Evolutionary conservation across 1,139 yeast genomes (phyloP), one percentile per base, ranked within the genome.

Genomic region (Kodamaea derodonti): DNA sequence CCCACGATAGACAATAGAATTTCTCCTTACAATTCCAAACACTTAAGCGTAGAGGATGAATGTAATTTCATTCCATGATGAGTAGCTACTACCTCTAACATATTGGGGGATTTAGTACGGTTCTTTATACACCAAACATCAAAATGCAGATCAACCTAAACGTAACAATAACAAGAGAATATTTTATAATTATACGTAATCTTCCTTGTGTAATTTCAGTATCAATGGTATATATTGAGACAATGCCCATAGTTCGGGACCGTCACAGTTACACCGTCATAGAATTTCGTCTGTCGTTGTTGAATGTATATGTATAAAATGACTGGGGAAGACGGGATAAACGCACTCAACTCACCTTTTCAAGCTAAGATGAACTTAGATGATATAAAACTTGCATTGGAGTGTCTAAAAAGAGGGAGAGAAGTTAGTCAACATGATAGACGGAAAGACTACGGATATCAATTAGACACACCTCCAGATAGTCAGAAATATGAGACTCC

Each of bases 391-490:
- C 6, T 18, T 7, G 22, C 22, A 7, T 18, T 18, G 9, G 22
- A 18, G 9, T 6, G 22, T 18, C 9, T 18, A 9, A 18, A 18
- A 18, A 18, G 22, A 18, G 22, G 22, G 9, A 6, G 22, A 18
- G 9, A 18, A 18, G 22, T 7, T 18, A 18, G 9, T 6, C 6
- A 9, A 9, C 22, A 18, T 7, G 22, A 18, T 18, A 18, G 22
- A 18, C n/a, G n/a, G n/a, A 18, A 18, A 9, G 22, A 18, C 9
- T 18, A 18, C 9, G 9, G 12, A 9, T 10, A 28, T 17, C 31
- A 28, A 15, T 28, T 28, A 12, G 11, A 13, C 15, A 28, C 31
- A 9, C 31, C 31, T 20, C 31, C 31, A 15, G 31, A 18, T 20
- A 28, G 31, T 17, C 15, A 28, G 14, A 18, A 28, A 12, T 28